A percentile compares a stretch with the other conserved stretches of the same genome.
These are phyloP conservation scores for Leishmania gerbilli DNA, from an alignment of 208 protist genomes.

Conservation along the genomic window DNA sequence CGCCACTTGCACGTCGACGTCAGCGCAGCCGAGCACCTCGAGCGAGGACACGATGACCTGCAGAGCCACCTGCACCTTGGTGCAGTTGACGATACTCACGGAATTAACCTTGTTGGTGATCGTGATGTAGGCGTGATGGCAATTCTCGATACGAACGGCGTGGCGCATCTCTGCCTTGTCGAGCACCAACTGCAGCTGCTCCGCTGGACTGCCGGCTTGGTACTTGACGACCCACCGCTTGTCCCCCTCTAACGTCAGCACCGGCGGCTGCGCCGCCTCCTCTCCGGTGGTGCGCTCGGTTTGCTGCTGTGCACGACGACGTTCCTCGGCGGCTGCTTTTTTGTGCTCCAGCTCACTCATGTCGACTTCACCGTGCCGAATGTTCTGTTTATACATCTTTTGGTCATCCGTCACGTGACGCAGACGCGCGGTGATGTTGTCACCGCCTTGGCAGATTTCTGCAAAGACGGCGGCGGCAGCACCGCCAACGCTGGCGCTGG, in stretches of 20 bases:
- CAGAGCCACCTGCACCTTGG: constrained; percentile 71
- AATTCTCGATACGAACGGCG: constrained; percentile 75
- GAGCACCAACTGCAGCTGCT: constrained; percentile 48
- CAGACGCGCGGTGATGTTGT: constrained; percentile 68
- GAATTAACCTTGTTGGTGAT: constrained; percentile 85
- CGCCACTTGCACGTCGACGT: constrained; percentile 69
- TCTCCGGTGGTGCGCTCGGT: constrained; percentile 1
- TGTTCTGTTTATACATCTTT: constrained; percentile 81
- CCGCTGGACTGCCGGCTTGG: constrained; percentile 43
- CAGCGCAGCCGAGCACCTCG: constrained; percentile 70
- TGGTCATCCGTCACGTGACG: constrained; percentile 75
- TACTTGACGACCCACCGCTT: constrained; percentile 72
- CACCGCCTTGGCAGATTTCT: constrained; percentile 69
- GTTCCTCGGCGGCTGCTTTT: constrained; percentile 56
- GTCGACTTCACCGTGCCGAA: constrained; percentile 66
- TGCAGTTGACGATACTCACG: constrained; percentile 71
- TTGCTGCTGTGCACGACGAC: constrained; percentile 22
- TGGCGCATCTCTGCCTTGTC: constrained; percentile 73
- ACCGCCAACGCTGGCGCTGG: constrained; percentile 34
- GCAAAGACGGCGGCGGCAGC: constrained; percentile 66
- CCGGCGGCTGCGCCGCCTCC: constrained; percentile 18
- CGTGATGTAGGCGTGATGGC: constrained; percentile 58
- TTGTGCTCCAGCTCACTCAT: constrained; percentile 62
- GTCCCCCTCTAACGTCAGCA: constrained; percentile 61
- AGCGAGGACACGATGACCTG: constrained; percentile 64